Base-by-base conservation (phyloP, 441 rosid genomes). In the Syzygium malaccense region DNA sequence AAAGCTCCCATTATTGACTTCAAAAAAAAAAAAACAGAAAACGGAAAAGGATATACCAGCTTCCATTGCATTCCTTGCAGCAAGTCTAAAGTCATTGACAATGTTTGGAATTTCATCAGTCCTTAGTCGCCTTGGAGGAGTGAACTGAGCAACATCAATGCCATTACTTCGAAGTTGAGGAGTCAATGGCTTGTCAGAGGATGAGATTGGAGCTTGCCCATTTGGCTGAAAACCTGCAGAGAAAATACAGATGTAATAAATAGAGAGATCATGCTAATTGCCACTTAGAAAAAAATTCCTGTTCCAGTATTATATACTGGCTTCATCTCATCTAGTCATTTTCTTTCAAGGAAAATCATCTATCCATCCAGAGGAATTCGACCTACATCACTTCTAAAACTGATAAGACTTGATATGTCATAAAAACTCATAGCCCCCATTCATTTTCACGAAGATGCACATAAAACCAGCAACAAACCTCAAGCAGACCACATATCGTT, bases 11-110 rank as follows among this genome's bases (percentile, higher is more conserved):
- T 71, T 41, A 37, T 71, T 71, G 49, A 71, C 49, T 20, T 10
- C 20, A 71, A 20, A 37, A 37, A 2, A 33, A 33, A 6, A 10
- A 18, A 13, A 17, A 66, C 18, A 37, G 7, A 41, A 41, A 41
- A 37, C 8, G 4, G 8, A 20, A 37, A 37, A 71, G 49, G 17
- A 37, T 71, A 71, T 92, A 94, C 97, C 97, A 57, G 94, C 96
- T 89, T 93, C 94, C 85, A 93, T 92, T 25, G 96, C 95, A 71
- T 94, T 94, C 89, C 93, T 91, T n/a, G 95, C 95, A 62, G 96
- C 94, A 80, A 94, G 92, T 87, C 94, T 92, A 58, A 92, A 94
- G 60, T 94, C 92, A 62, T 93, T 91, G 88, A 94, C 91, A 87
- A 93, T 80, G 85, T 91, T 79, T 15, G 94, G 94, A 87, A 94